Percentiles rank a stretch among this genome's conserved stretches.
Evolutionary conservation across 148 eudicot species (phyloP).

Genomic region (Rhododendron vialii): DNA sequence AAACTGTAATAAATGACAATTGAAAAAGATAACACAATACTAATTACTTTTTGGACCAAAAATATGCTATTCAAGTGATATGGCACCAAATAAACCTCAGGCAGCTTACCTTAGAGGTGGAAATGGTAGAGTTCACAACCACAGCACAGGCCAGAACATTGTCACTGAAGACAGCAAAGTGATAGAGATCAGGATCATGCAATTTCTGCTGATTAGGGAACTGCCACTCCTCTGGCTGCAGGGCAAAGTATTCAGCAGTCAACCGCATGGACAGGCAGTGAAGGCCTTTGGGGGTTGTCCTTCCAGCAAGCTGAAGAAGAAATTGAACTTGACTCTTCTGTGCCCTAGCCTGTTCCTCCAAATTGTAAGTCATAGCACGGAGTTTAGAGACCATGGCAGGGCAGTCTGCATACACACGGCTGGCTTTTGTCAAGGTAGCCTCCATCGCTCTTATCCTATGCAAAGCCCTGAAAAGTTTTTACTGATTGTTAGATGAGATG

Average conservation of each 20-base stretch:
- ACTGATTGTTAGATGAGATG: not conserved
- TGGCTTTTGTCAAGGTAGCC: conserved; percentile 63
- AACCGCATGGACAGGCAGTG: conserved; percentile 98
- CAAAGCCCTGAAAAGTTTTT: conserved; percentile 47
- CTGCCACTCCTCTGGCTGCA: conserved; percentile 48
- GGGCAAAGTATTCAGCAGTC: conserved; percentile 68
- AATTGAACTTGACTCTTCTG: conserved; percentile 54
- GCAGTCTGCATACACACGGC: conserved; percentile 69
- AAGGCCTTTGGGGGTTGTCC: conserved; percentile 93
- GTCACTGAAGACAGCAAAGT: conserved; percentile 86
- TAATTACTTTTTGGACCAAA: not conserved
- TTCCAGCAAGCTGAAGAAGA: conserved; percentile 75
- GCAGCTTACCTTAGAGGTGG: conserved; percentile 58
- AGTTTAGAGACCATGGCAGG: conserved; percentile 65
- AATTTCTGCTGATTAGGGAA: conserved; percentile 55
- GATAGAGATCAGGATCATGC: conserved; percentile 50
- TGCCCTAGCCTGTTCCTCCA: conserved; percentile 64
- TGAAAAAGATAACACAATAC: not conserved
- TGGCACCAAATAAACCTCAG: conserved; percentile 9
- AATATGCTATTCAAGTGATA: not conserved
- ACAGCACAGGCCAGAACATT: conserved; percentile 87
- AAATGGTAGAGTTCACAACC: conserved; percentile 83
- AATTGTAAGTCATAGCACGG: conserved; percentile 77
- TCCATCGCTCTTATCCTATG: conserved; percentile 71
- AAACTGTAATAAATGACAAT: not conserved